Conservation (phyloP, 1,139 yeast genomes). For the Casaregolazyma lundiana region DNA sequence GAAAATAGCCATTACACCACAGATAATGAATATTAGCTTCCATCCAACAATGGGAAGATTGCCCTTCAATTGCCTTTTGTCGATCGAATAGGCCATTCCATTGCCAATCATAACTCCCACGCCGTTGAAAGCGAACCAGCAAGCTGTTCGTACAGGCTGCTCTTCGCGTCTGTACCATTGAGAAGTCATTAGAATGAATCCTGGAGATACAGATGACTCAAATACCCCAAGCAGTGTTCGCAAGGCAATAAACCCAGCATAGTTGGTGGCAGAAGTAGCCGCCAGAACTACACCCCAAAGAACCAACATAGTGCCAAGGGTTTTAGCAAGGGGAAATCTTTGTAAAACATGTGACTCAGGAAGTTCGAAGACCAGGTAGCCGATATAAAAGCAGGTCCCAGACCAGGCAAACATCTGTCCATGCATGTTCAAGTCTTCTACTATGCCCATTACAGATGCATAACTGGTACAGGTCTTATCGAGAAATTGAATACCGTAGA, state of each 20-base stretch:
- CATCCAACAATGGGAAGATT: conserved; percentile 37
- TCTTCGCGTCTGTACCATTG: conserved; percentile 27
- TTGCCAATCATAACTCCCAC: conserved; percentile 52
- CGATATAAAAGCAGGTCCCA: conserved; percentile 43
- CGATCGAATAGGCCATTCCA: conserved; percentile 45
- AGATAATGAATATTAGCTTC: conserved; percentile 45
- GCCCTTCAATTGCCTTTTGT: conserved; percentile 26
- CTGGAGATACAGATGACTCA: conserved; percentile 37
- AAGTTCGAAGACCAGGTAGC: conserved; percentile 41
- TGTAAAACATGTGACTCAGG: conserved; percentile 41
- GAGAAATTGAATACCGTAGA: conserved; percentile 37
- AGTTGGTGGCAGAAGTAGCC: conserved; percentile 39
- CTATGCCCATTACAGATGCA: conserved; percentile 44
- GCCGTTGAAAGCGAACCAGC: conserved; percentile 53
- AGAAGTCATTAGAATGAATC: conserved; percentile 21
- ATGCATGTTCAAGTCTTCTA: conserved; percentile 34
- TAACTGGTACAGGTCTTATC: conserved; percentile 42
- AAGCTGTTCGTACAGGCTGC: conserved; percentile 41
- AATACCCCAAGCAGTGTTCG: conserved; percentile 48
- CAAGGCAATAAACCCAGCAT: conserved; percentile 45
- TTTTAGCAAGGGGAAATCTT: conserved; percentile 40
- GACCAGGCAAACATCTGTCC: conserved; percentile 47
- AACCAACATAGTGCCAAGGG: conserved; percentile 41
- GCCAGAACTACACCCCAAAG: conserved; percentile 46
- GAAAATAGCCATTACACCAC: conserved; percentile 36